phyloP scores from a whole-genome alignment of 2,329 filamentous ascomycete species.

The Blumeriella jaapii region DNA sequence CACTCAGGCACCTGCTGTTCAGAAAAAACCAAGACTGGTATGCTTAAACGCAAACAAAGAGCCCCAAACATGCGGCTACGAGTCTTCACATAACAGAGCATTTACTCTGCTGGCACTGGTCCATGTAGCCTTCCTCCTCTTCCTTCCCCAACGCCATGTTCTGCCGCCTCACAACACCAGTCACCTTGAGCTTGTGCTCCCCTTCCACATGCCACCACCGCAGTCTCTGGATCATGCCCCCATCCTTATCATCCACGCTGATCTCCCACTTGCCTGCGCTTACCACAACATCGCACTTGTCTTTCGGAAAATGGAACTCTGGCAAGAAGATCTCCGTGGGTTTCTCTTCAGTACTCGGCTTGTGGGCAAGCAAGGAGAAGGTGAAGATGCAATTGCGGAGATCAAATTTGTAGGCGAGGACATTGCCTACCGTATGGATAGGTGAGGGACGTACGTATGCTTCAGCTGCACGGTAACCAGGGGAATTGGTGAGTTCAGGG shows the following conservation, averaged over 20 bases:
- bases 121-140: conserved; percentile 67
- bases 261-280: conserved; percentile 88
- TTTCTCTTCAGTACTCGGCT: conserved; percentile 45
- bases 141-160: conserved; percentile 39
- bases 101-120: conserved; percentile 44
- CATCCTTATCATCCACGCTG: conserved; percentile 57
- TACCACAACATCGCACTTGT: conserved; percentile 59
- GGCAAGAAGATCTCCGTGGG: conserved; percentile 82
- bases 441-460: conserved; percentile 84
- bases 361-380: conserved; percentile 53
- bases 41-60: too few species aligned
- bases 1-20: too few species aligned
- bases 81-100: conserved; percentile 37
- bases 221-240: conserved; percentile 60
- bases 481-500: conserved; percentile 47
- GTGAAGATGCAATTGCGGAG: conserved; percentile 67
- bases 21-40: too few species aligned
- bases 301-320: conserved; percentile 80
- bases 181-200: conserved; percentile 67
- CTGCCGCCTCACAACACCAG: conserved; percentile 57
- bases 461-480: conserved; percentile 81
- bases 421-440: conserved; percentile 58
- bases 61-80: too few species aligned
- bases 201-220: conserved; percentile 91
- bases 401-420: conserved; percentile 69